Evolutionary conservation across 1,139 yeast species (phyloP), one percentile per base, ranked within the genome.

Genomic region (Candida labiduridarum): DNA sequence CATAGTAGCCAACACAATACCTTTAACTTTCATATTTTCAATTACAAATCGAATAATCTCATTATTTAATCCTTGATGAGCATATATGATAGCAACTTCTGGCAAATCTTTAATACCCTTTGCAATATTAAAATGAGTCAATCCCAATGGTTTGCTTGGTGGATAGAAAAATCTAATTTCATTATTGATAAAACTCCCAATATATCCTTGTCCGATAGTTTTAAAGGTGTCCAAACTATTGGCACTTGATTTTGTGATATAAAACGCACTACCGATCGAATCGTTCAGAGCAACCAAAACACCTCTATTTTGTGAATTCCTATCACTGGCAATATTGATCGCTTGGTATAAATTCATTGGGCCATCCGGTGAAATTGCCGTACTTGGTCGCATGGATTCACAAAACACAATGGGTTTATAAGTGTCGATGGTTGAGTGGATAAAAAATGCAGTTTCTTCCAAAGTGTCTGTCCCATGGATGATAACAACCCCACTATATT

Each of bases 391-490:
- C 90, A 85, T 85, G 2, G 87, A 80, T 1, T 90, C 90, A 52
- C 88, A 84, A 63, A 85, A 68, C 4, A 84, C 89, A 46, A 85
- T 79, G 2, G 89, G 89, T 51, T 83, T 80, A 46, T 72, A 72
- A 35, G 83, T 74, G 51, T 79, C 75, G 35, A 84, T 68, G 2
- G 88, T 81, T 52, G 80, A 69, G 56, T 84, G 88, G 42, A 85
- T 68, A 62, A 85, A 85, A 59, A 84, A 85, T 1, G 89, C 83
- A 4, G 90, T 84, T 62, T 85, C 90, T 52, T 86, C 86, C 69
- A 84, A 72, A 2, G 89, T 83, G 60, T 85, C 90, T 2, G 90
- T 85, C 12, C 90, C 90, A 62, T 85, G 90, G 1, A 89, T 85
- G 41, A 85, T 80, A 29, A 85, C 89, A 7, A 78, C 65, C 12